Evolutionary conservation across 495 filamentous ascomycete genomes (phyloP).

Genomic region (Friedmanniomyces endolithicus): DNA sequence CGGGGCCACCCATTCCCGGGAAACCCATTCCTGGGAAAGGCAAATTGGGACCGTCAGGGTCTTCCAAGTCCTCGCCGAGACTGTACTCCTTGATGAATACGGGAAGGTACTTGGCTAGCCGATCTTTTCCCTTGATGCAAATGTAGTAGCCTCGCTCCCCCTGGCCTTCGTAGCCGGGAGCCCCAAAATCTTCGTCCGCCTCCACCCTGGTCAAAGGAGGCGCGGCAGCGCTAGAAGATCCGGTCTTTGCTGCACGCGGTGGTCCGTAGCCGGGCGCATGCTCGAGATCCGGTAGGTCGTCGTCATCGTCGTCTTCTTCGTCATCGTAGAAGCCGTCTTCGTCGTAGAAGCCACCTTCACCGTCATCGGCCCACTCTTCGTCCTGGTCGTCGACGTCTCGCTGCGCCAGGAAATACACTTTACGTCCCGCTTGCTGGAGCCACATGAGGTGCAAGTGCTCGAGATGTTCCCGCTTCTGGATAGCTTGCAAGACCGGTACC

Average conservation of each 20-base stretch:
- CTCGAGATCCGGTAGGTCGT: slow-evolving; percentile 2
- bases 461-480: slow-evolving; percentile 5
- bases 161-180: not conserved
- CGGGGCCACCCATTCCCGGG: not conserved
- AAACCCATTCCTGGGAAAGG: not conserved
- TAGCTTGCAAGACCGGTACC: slow-evolving; percentile 3
- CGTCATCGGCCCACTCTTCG: not conserved
- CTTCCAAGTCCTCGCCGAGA: not conserved
- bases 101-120: slow-evolving; percentile 7
- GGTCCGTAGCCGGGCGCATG: not conserved
- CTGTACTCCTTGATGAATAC: slow-evolving; percentile 21
- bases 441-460: slow-evolving; percentile 14
- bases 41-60: not conserved
- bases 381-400: not conserved
- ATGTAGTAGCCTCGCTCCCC: slow-evolving; percentile 10
- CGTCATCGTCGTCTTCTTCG: not conserved
- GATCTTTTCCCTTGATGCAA: slow-evolving; percentile 5
- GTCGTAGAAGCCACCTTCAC: not conserved
- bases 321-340: not conserved
- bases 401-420: slow-evolving; percentile 13
- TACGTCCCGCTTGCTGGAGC: not conserved
- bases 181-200: not conserved
- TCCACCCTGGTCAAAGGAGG: not conserved
- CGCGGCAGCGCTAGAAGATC: not conserved
- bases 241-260: not conserved